These are phyloP conservation scores for Canariomyces notabilis DNA, from an alignment of 2,329 filamentous ascomycete genomes.

Conservation along the genomic window DNA sequence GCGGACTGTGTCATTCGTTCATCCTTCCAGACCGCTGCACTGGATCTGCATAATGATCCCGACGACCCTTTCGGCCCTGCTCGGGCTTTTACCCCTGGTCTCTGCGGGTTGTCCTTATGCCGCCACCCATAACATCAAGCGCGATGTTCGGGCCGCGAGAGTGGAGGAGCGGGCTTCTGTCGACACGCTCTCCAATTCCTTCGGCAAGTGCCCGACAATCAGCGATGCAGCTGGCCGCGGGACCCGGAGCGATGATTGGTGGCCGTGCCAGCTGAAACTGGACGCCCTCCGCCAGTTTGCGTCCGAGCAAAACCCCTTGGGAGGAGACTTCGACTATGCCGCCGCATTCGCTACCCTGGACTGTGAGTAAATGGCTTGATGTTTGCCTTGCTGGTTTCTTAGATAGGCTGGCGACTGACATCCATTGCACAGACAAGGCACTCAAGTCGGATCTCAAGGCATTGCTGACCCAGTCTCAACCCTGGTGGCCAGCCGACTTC, in stretches of 20 bases:
- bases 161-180: neutral
- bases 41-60: neutral
- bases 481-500: constrained; percentile 79
- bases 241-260: constrained; percentile 67
- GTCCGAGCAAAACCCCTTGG: constrained; percentile 56
- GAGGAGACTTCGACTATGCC: constrained; percentile 65
- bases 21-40: neutral
- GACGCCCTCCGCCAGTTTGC: constrained; percentile 71
- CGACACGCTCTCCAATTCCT: too few relatives aligned
- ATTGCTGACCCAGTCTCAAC: constrained; percentile 74
- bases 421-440: constrained; percentile 46
- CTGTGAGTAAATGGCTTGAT: too few relatives aligned
- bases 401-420: too few relatives aligned
- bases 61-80: neutral
- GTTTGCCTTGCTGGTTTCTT: too few relatives aligned
- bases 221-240: constrained; percentile 54
- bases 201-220: neutral
- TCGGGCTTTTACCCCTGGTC: neutral
- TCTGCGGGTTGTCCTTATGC: neutral
- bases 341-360: constrained; percentile 67
- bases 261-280: constrained; percentile 63
- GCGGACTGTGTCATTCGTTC: too few relatives aligned
- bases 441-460: constrained; percentile 67
- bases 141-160: neutral
- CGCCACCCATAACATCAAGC: neutral